Evolutionary conservation across 768 basidiomycete species (phyloP).

Genomic region (Rhodotorula toruloides): DNA sequence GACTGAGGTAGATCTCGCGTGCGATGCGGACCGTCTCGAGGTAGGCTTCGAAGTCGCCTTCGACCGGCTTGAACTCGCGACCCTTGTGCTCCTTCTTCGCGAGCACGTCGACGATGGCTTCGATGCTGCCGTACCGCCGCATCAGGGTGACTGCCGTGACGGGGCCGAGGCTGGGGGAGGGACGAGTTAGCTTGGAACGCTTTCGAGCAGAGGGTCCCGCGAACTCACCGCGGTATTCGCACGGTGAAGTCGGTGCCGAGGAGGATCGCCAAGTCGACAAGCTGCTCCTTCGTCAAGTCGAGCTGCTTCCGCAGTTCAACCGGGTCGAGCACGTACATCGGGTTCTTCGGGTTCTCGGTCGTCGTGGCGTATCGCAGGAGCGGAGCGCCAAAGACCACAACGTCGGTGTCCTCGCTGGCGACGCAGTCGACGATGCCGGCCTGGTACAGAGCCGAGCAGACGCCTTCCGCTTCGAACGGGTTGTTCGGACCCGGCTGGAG

Average conservation of each 20-base stretch:
- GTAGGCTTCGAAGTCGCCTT: not conserved
- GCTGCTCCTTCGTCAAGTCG: slow-evolving; percentile 9
- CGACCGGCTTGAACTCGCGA: not conserved
- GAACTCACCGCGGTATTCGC: slow-evolving; percentile 14
- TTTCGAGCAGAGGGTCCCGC: too few relatives aligned
- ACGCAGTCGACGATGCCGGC: slow-evolving; percentile 21
- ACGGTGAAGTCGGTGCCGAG: slow-evolving; percentile 37
- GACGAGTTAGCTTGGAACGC: not conserved
- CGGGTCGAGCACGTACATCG: slow-evolving; percentile 29
- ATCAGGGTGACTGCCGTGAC: not conserved
- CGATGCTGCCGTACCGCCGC: slow-evolving; percentile 4
- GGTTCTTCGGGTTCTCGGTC: not conserved
- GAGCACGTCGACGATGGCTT: slow-evolving; percentile 1
- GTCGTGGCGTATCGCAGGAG: slow-evolving; percentile 3
- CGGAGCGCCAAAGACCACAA: slow-evolving; percentile 27
- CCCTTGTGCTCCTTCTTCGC: not conserved
- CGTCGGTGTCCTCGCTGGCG: slow-evolving; percentile 38
- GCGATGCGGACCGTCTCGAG: slow-evolving; percentile 19
- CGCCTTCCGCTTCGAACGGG: slow-evolving; percentile 34
- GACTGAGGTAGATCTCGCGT: slow-evolving; percentile 14
- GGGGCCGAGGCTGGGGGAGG: slow-evolving; percentile 9
- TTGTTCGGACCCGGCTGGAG: slow-evolving; percentile 5
- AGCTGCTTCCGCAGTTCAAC: not conserved
- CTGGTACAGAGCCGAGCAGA: slow-evolving; percentile 22
- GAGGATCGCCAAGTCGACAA: slow-evolving; percentile 27